These are phyloP conservation scores for Nymphaea colorata DNA, from an alignment of 164 flowering plant species.

Conservation along the genomic window DNA sequence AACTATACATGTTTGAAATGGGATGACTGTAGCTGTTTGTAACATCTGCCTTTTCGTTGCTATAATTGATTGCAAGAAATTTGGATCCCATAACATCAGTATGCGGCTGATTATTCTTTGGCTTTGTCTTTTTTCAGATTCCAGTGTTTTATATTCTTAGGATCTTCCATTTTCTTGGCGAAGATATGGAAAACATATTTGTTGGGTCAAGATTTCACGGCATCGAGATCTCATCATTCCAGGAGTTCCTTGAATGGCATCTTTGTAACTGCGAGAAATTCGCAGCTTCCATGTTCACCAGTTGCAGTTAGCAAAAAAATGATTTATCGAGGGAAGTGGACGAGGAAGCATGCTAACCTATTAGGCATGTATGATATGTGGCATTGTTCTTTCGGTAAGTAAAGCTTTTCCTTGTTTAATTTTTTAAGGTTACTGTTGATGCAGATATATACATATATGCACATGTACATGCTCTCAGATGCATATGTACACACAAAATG, in stretches of 20 bases:
- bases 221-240: slow-evolving; percentile 43
- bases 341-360: not conserved
- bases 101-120: not conserved
- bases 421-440: slow-evolving; percentile 23
- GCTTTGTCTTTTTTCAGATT: slow-evolving; percentile 28
- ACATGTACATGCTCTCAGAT: slow-evolving; percentile 38
- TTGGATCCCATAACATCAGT: no score
- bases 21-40: not conserved
- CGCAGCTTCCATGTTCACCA: slow-evolving; percentile 77
- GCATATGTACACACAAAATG: slow-evolving; percentile 6
- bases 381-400: not conserved
- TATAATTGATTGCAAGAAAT: no score
- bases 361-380: not conserved
- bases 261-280: slow-evolving; percentile 55
- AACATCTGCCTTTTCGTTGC: not conserved
- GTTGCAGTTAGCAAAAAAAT: slow-evolving; percentile 58
- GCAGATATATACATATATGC: slow-evolving; percentile 40
- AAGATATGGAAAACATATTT: slow-evolving; percentile 74
- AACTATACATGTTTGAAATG: no score
- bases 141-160: slow-evolving; percentile 19
- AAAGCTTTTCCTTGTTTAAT: slow-evolving; percentile 11
- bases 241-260: slow-evolving; percentile 84
- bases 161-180: slow-evolving; percentile 13
- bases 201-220: slow-evolving; percentile 48
- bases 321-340: not conserved